These are phyloP conservation scores for Colletotrichum sp. DNA, from an alignment of 2,329 filamentous ascomycete genomes.

Conservation along the genomic window DNA sequence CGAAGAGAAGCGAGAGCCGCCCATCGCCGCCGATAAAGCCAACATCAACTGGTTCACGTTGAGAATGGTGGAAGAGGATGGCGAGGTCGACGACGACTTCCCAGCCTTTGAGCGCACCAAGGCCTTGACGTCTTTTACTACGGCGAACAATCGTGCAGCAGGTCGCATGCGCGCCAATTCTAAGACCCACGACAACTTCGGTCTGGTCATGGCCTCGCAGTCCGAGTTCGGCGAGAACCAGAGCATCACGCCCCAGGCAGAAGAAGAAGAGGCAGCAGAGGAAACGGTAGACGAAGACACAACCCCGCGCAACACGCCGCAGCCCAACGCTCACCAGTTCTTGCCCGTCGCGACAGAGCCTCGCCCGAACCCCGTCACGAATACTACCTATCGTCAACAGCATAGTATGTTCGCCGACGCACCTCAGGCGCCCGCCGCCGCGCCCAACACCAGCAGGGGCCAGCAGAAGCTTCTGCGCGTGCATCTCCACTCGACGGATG, in stretches of 20 bases:
- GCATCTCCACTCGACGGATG: slow-evolving; percentile 73
- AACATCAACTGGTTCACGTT: slow-evolving; percentile 86
- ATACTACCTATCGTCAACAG: slow-evolving; percentile 63
- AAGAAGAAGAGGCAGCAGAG: slow-evolving; percentile 38
- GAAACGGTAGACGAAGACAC: slow-evolving; percentile 44
- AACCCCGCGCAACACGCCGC: slow-evolving; percentile 53
- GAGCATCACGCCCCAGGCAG: slow-evolving; percentile 67
- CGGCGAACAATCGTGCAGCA: slow-evolving; percentile 74
- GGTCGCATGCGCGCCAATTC: slow-evolving; percentile 69
- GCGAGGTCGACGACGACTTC: slow-evolving; percentile 86
- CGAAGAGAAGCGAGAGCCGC: slow-evolving; percentile 75
- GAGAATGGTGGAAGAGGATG: slow-evolving; percentile 83
- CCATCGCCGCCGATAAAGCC: slow-evolving; percentile 67
- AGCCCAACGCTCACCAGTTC: slow-evolving; percentile 36
- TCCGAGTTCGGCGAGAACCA: slow-evolving; percentile 74
- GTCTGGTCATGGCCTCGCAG: slow-evolving; percentile 73
- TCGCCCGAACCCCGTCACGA: slow-evolving; percentile 64
- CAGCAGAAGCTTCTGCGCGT: slow-evolving; percentile 75
- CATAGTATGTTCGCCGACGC: slow-evolving; percentile 60
- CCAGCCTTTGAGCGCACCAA: slow-evolving; percentile 78
- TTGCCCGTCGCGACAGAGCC: slow-evolving; percentile 36
- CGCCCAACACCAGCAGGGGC: slow-evolving; percentile 56
- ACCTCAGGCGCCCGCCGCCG: slow-evolving; percentile 51
- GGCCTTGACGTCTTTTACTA: slow-evolving; percentile 78
- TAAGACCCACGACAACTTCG: slow-evolving; percentile 84